Evolutionary conservation across 2,329 filamentous ascomycete genomes (phyloP), one percentile per base, ranked within the genome.

Genomic region (Neofusicoccum ribis): DNA sequence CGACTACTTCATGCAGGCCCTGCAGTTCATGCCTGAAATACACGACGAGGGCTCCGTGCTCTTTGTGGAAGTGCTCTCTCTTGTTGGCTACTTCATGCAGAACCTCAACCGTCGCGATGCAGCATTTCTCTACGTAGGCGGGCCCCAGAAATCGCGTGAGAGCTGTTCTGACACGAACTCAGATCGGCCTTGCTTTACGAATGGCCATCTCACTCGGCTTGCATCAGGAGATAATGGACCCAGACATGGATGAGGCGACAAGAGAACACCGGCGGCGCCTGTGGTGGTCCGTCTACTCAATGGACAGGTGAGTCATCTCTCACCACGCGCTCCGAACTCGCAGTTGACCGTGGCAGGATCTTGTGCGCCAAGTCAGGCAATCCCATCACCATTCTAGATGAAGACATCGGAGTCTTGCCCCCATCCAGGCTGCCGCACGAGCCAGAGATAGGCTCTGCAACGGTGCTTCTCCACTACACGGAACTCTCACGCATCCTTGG

Each of bases 251-350:
- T 63, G 77, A 80, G 15, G 73, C 73, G 1, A 77, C 78, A 11
- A 76, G 80, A 41, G 84, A 86, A 66, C 82, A 81, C 64, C 78
- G 84, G 8, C 79, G 84, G 7, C 78, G 83, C 7, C 78, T 84
- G 3, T 86, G 84, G 84, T 86, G 84, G 84, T 84, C 81, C 37
- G 80, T 85, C 1, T 86, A 86, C 69, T 85, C 83, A 68, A 74
- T 86, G 43, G 84, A 86, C 70, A 76, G 63, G 63, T 60, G 56
- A 43, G 63, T 44, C 47, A 39, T 15, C 23, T 7, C 12, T 4
- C 17, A 8, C 4, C 14, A 65, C 15, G 44, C 23, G 27, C 20
- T 47, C 63, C 31, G 44, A 37, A 44, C 44, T 60, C 44, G 37
- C 41, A 44, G n/a, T 20, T 60, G 43, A 63, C 46, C 23, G 23